Percentiles rank a stretch among this genome's conserved stretches.
Evolutionary conservation across 2,329 filamentous ascomycete genomes (phyloP).

Genomic region (Hypoxylon sp.): DNA sequence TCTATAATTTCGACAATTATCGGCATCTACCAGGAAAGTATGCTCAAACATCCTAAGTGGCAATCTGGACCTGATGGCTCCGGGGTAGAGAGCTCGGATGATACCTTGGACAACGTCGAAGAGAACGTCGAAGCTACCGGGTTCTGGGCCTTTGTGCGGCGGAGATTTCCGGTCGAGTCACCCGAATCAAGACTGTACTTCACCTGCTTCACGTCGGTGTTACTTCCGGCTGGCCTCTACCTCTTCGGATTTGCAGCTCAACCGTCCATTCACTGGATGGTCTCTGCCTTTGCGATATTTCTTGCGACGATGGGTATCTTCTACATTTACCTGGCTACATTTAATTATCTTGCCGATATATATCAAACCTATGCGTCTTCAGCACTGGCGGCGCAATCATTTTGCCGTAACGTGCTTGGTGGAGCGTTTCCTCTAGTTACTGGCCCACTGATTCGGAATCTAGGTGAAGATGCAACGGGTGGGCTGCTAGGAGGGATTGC

Average conservation of each 20-base stretch:
- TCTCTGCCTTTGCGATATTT: slow-evolving; percentile 77
- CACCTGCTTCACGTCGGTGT: slow-evolving; percentile 79
- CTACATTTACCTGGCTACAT: slow-evolving; percentile 87
- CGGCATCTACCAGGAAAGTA: slow-evolving; percentile 79
- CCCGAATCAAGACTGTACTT: slow-evolving; percentile 89
- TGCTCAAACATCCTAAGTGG: slow-evolving; percentile 67
- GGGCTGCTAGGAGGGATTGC: slow-evolving; percentile 83
- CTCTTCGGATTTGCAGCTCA: slow-evolving; percentile 82
- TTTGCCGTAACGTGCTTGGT: slow-evolving; percentile 86
- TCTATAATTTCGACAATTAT: slow-evolving; percentile 76
- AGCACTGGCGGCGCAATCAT: slow-evolving; percentile 87
- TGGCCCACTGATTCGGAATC: slow-evolving; percentile 76
- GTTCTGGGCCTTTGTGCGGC: slow-evolving; percentile 64
- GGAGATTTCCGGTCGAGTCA: slow-evolving; percentile 64
- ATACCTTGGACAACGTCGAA: slow-evolving; percentile 35
- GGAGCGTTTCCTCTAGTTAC: slow-evolving; percentile 87
- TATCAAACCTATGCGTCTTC: slow-evolving; percentile 90
- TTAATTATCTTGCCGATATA: slow-evolving; percentile 92
- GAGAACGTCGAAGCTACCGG: slow-evolving; percentile 46
- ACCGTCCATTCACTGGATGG: slow-evolving; percentile 77
- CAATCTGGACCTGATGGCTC: slow-evolving; percentile 52
- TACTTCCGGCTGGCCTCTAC: slow-evolving; percentile 86
- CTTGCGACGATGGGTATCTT: slow-evolving; percentile 89
- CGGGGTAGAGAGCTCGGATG: slow-evolving; percentile 48
- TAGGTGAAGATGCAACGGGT: slow-evolving; percentile 80